Conservation (phyloP, 305 asterid genomes). For the Fraxinus greggii region DNA sequence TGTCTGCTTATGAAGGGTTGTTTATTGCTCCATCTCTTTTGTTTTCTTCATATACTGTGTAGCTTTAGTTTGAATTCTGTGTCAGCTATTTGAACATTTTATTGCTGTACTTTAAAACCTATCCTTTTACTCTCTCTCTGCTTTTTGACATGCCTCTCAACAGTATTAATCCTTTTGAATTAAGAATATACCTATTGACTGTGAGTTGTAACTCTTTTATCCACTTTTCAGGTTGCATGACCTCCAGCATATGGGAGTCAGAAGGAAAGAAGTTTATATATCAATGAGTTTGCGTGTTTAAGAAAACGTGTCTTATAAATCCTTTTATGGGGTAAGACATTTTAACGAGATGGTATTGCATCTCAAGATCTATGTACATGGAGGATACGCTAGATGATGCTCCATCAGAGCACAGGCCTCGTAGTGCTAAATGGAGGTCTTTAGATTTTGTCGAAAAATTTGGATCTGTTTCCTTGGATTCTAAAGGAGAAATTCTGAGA, state of each 20-base stretch:
- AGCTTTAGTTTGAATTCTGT: constrained; percentile 3
- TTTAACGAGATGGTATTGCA: constrained; percentile 39
- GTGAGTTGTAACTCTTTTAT: constrained; percentile 18
- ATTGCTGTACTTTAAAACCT: background rate
- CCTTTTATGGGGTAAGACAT: constrained; percentile 35
- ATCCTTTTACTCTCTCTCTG: background rate
- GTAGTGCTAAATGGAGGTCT: constrained; percentile 67
- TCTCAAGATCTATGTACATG: constrained; percentile 47
- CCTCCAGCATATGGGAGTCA: constrained; percentile 29
- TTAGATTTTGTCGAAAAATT: constrained; percentile 64
- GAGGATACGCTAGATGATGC: constrained; percentile 59
- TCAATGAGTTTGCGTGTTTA: constrained; percentile 26
- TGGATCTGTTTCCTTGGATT: constrained; percentile 72
- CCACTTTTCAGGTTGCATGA: constrained; percentile 49
- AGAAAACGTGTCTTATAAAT: constrained; percentile 27
- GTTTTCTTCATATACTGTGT: background rate
- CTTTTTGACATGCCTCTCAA: background rate
- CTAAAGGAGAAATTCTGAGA: constrained; percentile 45
- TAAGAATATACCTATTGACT: background rate
- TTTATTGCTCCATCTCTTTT: background rate
- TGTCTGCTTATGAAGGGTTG: background rate
- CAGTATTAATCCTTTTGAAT: background rate
- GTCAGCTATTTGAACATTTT: background rate
- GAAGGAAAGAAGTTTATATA: constrained; percentile 31
- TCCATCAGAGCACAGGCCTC: constrained; percentile 56